Base-by-base conservation (phyloP, 1,284 basidiomycete species). In the Naganishia sp. region DNA sequence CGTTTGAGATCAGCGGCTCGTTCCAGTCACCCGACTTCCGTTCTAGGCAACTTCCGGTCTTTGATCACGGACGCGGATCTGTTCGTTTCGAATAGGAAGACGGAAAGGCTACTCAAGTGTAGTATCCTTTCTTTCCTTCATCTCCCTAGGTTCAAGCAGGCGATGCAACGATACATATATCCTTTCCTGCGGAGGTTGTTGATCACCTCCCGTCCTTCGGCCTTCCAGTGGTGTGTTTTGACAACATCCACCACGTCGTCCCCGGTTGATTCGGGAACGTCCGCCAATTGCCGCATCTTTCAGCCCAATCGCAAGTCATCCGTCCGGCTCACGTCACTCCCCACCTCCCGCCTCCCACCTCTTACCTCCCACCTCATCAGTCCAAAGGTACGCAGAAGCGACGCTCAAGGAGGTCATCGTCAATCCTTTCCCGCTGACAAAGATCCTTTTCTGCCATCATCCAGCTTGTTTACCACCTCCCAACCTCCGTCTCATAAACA, bases 11-110 rank as follows among this genome's bases (percentile, higher is more conserved):
- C 59, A 52, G 33, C 48, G 48, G 59, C 23, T 7, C 16, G 16
- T 52, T 50, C 33, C 31, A 50, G 42, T 52, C 59, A 61, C 48
- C 57, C 59, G 59, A 61, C 59, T 52, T 61, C 48, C 59, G 33
- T 25, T 61, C 59, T 52, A 31, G 48, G 59, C 23, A 61, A 61
- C 50, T 61, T n/a, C 59, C 59, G 59, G 59, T 61, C 39, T 52
- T 48, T 59, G 59, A 49, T 52, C 46, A 61, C 46, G 23, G 42
- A 10, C 57, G 57, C 57, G 33, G 57, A 60, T 60, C 57, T 60
- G 57, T 60, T 31, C 44, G 48, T 61, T 16, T 36, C 13, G 31
- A 33, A 42, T 61, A 50, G 57, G 57, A 31, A 36, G 21, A 11
- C 45, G 25, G 48, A 39, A 61, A 43, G 59, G 11, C 31, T 15